Conservation (phyloP, 371 early-diverging fungal species). For the Dinochytrium kinnereticum region DNA sequence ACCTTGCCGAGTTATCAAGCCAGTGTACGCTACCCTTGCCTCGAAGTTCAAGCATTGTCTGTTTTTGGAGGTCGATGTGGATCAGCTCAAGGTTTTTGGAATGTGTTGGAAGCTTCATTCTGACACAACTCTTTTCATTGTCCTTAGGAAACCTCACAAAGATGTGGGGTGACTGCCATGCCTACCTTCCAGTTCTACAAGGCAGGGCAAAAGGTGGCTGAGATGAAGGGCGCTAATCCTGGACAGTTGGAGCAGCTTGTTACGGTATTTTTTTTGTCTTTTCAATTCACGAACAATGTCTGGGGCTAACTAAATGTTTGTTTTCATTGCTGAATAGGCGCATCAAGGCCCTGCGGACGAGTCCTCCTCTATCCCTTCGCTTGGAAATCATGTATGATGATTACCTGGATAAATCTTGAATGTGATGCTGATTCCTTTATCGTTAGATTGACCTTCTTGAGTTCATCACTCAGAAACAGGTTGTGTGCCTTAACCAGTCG, state of each 20-base stretch:
- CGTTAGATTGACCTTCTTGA: conserved; percentile 69
- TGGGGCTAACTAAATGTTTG: neutral
- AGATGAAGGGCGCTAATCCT: conserved; percentile 73
- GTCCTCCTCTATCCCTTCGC: conserved; percentile 58
- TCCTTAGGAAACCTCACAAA: conserved; percentile 37
- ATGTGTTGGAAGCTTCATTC: neutral
- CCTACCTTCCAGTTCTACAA: conserved; percentile 68
- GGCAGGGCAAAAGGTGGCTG: conserved; percentile 64
- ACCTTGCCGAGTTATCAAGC: conserved; percentile 18
- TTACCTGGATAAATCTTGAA: neutral
- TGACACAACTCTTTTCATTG: neutral
- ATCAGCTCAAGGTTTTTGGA: conserved; percentile 41
- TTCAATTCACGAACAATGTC: neutral
- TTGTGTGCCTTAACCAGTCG: conserved; percentile 88
- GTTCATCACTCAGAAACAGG: conserved; percentile 71
- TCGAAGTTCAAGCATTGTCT: conserved; percentile 36
- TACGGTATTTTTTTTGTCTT: conserved; percentile 25
- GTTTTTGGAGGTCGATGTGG: conserved; percentile 50
- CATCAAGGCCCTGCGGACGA: conserved; percentile 62
- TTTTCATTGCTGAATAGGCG: conserved; percentile 51
- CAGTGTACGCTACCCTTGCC: conserved; percentile 27
- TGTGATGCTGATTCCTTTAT: conserved; percentile 9
- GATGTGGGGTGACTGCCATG: conserved; percentile 44
- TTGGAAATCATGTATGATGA: conserved; percentile 51
- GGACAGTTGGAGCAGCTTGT: conserved; percentile 36